A percentile compares a stretch with the other conserved stretches of the same genome.
phyloP scores from a whole-genome alignment of 2,329 filamentous ascomycete species.

The Botrytis fabae region DNA sequence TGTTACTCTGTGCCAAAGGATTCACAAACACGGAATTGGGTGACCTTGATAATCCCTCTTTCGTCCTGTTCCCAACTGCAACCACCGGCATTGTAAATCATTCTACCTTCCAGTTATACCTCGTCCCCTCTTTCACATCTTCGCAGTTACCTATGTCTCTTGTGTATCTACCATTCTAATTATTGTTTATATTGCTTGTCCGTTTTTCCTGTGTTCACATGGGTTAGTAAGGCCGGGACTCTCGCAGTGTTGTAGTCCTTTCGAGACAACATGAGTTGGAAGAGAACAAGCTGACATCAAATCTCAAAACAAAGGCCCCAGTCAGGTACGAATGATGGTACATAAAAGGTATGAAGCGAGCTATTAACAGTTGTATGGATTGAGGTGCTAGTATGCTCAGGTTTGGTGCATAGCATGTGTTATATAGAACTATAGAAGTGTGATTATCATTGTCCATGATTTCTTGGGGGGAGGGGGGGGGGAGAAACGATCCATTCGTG shows the following conservation, averaged over 20 bases:
- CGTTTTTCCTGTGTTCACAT: too few species aligned
- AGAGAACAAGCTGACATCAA: not conserved
- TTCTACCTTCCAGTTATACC: not conserved
- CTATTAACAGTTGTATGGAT: not conserved
- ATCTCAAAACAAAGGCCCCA: not conserved
- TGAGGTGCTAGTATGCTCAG: not conserved
- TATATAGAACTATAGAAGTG: not conserved
- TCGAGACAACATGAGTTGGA: not conserved
- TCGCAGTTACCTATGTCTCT: not conserved
- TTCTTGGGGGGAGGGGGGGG: too few species aligned
- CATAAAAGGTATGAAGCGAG: not conserved
- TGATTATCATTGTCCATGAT: not conserved
- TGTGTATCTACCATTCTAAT: not conserved
- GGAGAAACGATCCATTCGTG: not conserved
- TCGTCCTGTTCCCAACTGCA: too few species aligned
- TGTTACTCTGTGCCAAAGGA: not conserved
- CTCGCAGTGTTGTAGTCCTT: not conserved
- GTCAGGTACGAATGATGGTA: not conserved
- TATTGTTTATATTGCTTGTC: not conserved
- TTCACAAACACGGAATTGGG: too few species aligned
- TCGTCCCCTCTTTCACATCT: not conserved
- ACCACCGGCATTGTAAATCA: too few species aligned
- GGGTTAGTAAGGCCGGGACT: not conserved
- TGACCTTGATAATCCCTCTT: not conserved
- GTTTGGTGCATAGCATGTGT: not conserved